Conservation (phyloP, 1,284 basidiomycete genomes). For the Trametes polyzona region DNA sequence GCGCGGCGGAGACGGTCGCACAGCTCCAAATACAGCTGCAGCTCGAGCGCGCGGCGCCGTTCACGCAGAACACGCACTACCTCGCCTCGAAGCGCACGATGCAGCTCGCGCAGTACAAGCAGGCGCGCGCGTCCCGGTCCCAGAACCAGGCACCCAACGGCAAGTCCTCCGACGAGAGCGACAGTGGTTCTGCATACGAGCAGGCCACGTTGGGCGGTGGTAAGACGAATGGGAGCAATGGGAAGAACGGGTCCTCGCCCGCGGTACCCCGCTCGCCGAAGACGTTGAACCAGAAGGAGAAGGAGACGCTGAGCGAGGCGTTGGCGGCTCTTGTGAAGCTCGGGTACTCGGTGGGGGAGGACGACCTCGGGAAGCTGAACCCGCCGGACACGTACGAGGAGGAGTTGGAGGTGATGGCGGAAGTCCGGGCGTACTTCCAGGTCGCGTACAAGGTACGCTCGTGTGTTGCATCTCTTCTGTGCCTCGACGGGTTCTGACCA, state of each 20-base stretch:
- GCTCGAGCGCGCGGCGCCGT: slow-evolving; percentile 27
- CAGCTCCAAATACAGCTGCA: neutral
- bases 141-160: neutral
- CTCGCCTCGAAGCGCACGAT: slow-evolving; percentile 22
- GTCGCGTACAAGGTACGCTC: slow-evolving; percentile 48
- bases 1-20: neutral
- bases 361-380: slow-evolving; percentile 45
- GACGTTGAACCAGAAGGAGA: neutral
- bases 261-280: slow-evolving; percentile 1
- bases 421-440: slow-evolving; percentile 55
- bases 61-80: slow-evolving; percentile 42
- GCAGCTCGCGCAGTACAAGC: slow-evolving; percentile 28
- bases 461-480: neutral
- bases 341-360: slow-evolving; percentile 38
- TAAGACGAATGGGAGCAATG: neutral
- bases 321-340: slow-evolving; percentile 38
- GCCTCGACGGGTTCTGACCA: neutral
- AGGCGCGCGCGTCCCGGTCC: slow-evolving; percentile 14
- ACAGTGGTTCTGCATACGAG: neutral
- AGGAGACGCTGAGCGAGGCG: slow-evolving; percentile 20
- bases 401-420: slow-evolving; percentile 54
- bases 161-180: neutral
- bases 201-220: neutral
- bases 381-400: slow-evolving; percentile 47
- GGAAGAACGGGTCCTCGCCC: slow-evolving; percentile 2